Evolutionary conservation across 192 early-diverging fungal species (phyloP), one percentile per base, ranked within the genome.

Genomic region (Rhizophagus prolifer): DNA sequence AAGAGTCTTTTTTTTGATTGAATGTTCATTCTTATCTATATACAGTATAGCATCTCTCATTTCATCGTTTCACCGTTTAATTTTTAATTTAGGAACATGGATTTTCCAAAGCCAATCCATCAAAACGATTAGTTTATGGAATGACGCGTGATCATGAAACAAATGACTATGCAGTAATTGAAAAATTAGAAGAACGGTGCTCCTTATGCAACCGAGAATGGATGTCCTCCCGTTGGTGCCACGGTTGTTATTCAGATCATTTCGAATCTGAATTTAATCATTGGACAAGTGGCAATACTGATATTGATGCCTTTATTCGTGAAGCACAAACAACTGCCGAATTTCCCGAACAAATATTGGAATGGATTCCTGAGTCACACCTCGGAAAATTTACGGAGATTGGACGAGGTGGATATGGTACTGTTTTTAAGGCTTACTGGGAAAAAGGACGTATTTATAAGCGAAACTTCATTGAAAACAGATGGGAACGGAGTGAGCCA

Each of bases 271-370:
- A 70, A 47, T 25, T 10, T 70, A 13, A n/a, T 4, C 47, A 41
- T 25, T 70, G 68, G 68, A 70, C 68, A 50, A 70, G 68, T 70
- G 44, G 41, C 12, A 47, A 70, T 14, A 9, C 16, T 9, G n/a
- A 70, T 13, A 70, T 70, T 70, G 68, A 70, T 44, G 7, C n/a
- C 12, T 70, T 46, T 70, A 70, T 70, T 50, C 12, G 14, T 13
- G 38, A 47, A 47, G 44, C 44, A 4, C 25, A 70, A 25, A 26
- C 9, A 50, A 50, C 3, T 9, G 38, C n/a, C 2, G 46, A 50
- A 50, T 50, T 47, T 70, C 14, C 46, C 21, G 36, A 50, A 13
- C 46, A 44, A 28, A 10, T 13, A 9, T 26, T 70, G 9, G 68
- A 70, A 44, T 70, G 68, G 68, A 70, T 70, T 9, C 68, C 68